Evolutionary conservation across 2,329 filamentous ascomycete genomes (phyloP).

Genomic region (Xylariaceae sp.): DNA sequence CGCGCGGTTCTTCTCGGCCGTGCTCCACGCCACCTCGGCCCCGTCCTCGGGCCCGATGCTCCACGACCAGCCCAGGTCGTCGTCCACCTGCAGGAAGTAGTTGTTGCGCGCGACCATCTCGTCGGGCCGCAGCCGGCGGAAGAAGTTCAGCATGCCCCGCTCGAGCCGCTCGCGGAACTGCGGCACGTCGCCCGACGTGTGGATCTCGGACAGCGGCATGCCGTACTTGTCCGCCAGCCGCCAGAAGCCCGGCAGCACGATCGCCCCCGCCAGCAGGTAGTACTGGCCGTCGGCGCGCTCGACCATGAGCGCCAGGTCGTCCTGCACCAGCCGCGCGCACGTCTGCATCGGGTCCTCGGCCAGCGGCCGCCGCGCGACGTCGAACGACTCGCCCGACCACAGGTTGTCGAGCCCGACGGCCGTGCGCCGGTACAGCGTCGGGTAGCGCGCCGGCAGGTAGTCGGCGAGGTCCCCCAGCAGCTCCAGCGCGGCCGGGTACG

Average conservation of each 20-base stretch:
- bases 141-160: conserved; percentile 48
- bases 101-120: conserved; percentile 62
- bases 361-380: conserved; percentile 57
- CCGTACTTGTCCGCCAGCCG: conserved; percentile 71
- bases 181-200: conserved; percentile 64
- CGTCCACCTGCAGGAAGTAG: conserved; percentile 85
- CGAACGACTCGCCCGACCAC: conserved; percentile 63
- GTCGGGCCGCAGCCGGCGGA: conserved; percentile 61
- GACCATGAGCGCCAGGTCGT: conserved; percentile 79
- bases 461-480: conserved; percentile 63
- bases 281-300: conserved; percentile 70
- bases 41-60: conserved; percentile 69
- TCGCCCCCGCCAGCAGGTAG: conserved; percentile 68
- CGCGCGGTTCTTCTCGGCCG: conserved; percentile 65
- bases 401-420: conserved; percentile 61
- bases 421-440: conserved; percentile 58
- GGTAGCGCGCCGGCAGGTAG: conserved; percentile 71
- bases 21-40: conserved; percentile 59
- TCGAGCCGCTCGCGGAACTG: conserved; percentile 28
- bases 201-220: conserved; percentile 72
- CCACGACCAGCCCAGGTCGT: conserved; percentile 64
- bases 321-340: conserved; percentile 65
- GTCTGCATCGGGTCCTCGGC: conserved; percentile 73
- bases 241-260: conserved; percentile 79
- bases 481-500: conserved; percentile 65